A percentile compares a stretch with the other conserved stretches of the same genome.
phyloP scores from a whole-genome alignment of 2,329 filamentous ascomycete genomes.

The Cordyceps tenuipes region DNA sequence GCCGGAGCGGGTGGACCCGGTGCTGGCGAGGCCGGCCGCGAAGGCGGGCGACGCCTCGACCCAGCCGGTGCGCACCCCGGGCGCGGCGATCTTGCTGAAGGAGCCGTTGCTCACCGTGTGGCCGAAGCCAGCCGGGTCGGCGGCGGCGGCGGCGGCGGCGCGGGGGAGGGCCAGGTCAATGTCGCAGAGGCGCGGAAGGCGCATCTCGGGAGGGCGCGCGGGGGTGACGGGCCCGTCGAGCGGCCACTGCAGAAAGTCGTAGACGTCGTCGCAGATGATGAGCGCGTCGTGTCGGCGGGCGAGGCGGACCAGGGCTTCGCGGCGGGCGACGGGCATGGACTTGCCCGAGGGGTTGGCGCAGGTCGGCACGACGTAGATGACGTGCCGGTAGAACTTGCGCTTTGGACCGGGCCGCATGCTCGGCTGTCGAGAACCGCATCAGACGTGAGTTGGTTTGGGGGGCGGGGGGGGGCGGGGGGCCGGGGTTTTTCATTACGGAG shows the following conservation, averaged over 20 bases:
- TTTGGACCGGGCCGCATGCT: slow-evolving; percentile 49
- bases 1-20: slow-evolving; percentile 46
- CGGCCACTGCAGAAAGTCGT: slow-evolving; percentile 84
- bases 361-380: slow-evolving; percentile 83
- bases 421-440: slow-evolving; percentile 23
- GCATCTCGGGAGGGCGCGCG: slow-evolving; percentile 27
- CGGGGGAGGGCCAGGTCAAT: slow-evolving; percentile 62
- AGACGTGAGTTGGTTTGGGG: too few relatives aligned
- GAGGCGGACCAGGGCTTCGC: slow-evolving; percentile 62
- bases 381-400: slow-evolving; percentile 74
- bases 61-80: slow-evolving; percentile 84
- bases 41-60: slow-evolving; percentile 58
- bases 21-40: slow-evolving; percentile 42
- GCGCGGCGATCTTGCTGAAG: slow-evolving; percentile 80
- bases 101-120: slow-evolving; percentile 79
- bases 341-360: slow-evolving; percentile 83
- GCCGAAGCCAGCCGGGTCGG: slow-evolving; percentile 54
- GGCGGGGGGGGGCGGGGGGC: too few relatives aligned
- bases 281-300: slow-evolving; percentile 74
- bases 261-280: slow-evolving; percentile 86
- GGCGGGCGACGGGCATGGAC: slow-evolving; percentile 64
- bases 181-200: slow-evolving; percentile 70
- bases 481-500: not conserved
- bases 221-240: slow-evolving; percentile 27
- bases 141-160: slow-evolving; percentile 27